Evolutionary conservation across 768 basidiomycete species (phyloP), one percentile per base, ranked within the genome.

Genomic region (Exidia glandulosa): DNA sequence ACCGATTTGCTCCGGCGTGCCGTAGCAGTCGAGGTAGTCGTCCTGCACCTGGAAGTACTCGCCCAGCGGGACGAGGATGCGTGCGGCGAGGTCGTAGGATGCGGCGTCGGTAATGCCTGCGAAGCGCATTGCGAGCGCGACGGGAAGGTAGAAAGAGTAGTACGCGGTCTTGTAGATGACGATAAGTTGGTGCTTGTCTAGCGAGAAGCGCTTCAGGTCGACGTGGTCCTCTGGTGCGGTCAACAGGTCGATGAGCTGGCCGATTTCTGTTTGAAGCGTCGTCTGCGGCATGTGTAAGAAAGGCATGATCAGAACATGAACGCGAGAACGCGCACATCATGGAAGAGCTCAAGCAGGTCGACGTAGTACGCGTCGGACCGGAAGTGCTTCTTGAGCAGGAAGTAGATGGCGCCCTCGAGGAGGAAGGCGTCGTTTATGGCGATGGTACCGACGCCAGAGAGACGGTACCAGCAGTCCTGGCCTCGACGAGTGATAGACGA

Each of bases 21-120:
- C 93, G 23, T 88, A 86, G 70, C 84, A 96, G 73, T 99, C 96
- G 66, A 98, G 83, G 74, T 86, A 97, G 74, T 98, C 95, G 70
- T 98, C 95, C 73, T 99, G 95, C 61, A 95, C 81, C 74, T 99
- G 95, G 85, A 98, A 98, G 75, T 98, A 99, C 73, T 96, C 94
- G 55, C 95, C 95, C 60, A 98, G 80, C 3, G 90, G 90, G 59
- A 98, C 75, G 45, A 98, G 82, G 70, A 99, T 94, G 50, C 82
- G 79, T 36, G 82, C 76, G 0, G 94, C 88, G 63, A 83, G 70
- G 47, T 85, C 80, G 77, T 90, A 95, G 3, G 64, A 69, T 66
- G 82, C 80, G 34, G 75, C 70, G 48, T 75, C 75, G 13, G 87
- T 83, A 58, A 91, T 79, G 56, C 77, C 76, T 30, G 66, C 79